Evolutionary conservation across 2,329 filamentous ascomycete species (phyloP).

Genomic region (Hymenotorrendiella dingleyae): DNA sequence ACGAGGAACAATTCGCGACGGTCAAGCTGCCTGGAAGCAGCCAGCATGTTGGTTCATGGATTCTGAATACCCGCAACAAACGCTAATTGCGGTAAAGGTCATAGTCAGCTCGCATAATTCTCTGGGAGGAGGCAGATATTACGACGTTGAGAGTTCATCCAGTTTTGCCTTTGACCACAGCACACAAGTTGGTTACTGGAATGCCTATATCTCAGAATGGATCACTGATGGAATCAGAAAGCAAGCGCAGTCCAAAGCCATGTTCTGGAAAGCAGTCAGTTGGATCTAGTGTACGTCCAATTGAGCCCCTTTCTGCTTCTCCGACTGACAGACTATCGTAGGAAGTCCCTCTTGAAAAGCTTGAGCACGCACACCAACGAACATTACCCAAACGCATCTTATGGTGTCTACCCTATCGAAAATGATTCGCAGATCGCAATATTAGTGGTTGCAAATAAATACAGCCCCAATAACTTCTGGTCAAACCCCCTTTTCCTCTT

Average conservation of each 20-base stretch:
- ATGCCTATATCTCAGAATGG: neutral
- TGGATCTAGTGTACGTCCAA: slow-evolving; percentile 69
- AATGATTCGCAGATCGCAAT: slow-evolving; percentile 72
- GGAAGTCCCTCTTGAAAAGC: slow-evolving; percentile 77
- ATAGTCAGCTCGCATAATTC: slow-evolving; percentile 84
- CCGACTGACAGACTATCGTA: slow-evolving; percentile 34
- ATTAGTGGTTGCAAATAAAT: slow-evolving; percentile 89
- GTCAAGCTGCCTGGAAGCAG: slow-evolving; percentile 85
- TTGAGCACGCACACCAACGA: slow-evolving; percentile 73
- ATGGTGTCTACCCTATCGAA: slow-evolving; percentile 76
- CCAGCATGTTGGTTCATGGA: slow-evolving; percentile 53
- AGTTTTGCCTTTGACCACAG: slow-evolving; percentile 86
- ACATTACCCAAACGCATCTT: slow-evolving; percentile 78
- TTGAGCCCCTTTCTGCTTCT: too few species aligned
- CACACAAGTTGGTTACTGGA: slow-evolving; percentile 52
- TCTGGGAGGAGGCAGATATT: slow-evolving; percentile 77
- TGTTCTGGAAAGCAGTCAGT: slow-evolving; percentile 67
- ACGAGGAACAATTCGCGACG: slow-evolving; percentile 87
- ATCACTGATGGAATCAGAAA: slow-evolving; percentile 48
- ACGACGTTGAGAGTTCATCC: slow-evolving; percentile 79
- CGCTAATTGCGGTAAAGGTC: slow-evolving; percentile 41
- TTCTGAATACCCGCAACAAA: neutral
- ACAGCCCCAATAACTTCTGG: slow-evolving; percentile 98
- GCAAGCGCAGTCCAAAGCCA: slow-evolving; percentile 78
- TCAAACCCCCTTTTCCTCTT: slow-evolving; percentile 33